phyloP scores from a whole-genome alignment of 257 asterid genomes.

The Ligustrum vulgare region DNA sequence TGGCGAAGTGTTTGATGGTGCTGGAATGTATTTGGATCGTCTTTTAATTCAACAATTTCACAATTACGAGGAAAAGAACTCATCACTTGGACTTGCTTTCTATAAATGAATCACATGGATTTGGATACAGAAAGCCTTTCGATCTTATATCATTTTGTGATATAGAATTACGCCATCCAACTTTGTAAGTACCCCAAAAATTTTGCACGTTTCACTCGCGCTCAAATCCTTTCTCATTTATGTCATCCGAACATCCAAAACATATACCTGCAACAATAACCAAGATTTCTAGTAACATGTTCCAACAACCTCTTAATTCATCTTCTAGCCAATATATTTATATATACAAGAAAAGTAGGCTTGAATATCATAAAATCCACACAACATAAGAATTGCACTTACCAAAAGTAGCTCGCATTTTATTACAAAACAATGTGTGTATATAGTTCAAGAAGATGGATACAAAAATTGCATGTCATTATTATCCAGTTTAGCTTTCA shows the following conservation, averaged over 20 bases:
- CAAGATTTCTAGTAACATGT: slow-evolving; percentile 7
- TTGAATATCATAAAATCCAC: background rate
- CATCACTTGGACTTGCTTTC: slow-evolving; percentile 36
- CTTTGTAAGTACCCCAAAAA: slow-evolving; percentile 6
- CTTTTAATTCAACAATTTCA: slow-evolving; percentile 72
- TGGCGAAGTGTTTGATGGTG: slow-evolving; percentile 26
- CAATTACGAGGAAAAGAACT: slow-evolving; percentile 54
- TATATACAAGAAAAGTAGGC: background rate
- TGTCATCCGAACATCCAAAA: slow-evolving; percentile 21
- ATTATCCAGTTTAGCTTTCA: background rate
- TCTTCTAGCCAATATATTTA: background rate
- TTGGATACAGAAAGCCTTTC: slow-evolving; percentile 20
- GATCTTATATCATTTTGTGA: slow-evolving; percentile 5
- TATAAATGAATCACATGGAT: slow-evolving; percentile 17
- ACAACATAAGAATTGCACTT: background rate
- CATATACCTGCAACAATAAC: slow-evolving; percentile 23
- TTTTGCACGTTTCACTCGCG: slow-evolving; percentile 13
- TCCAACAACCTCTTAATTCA: background rate
- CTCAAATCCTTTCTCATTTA: slow-evolving; percentile 15
- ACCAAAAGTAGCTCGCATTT: slow-evolving; percentile 1
- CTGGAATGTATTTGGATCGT: slow-evolving; percentile 34
- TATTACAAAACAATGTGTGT: background rate
- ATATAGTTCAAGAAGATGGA: background rate
- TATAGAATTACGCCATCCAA: background rate
- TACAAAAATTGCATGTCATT: background rate